A percentile compares a stretch with the other conserved stretches of the same genome.
phyloP scores from a whole-genome alignment of 2,329 filamentous ascomycete genomes.

The Periconia macrospinosa region DNA sequence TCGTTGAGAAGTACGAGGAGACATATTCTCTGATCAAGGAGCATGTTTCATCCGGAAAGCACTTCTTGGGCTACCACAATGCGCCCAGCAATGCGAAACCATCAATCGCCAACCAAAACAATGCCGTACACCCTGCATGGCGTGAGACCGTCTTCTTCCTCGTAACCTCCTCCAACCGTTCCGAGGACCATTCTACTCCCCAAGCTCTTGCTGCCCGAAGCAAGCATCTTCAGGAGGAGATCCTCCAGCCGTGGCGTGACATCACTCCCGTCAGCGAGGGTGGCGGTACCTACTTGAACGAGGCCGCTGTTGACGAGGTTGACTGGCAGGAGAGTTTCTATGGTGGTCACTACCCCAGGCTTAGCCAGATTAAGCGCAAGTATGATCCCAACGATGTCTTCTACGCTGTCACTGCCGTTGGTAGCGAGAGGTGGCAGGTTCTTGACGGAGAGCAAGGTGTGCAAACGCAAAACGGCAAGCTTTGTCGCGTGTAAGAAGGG shows the following conservation, averaged over 20 bases:
- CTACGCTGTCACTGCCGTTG: conserved; percentile 23
- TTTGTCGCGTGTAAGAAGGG: conserved; percentile 11
- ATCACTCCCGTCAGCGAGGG: conserved; percentile 12
- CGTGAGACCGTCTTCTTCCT: conserved; percentile 19
- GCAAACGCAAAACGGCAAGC: conserved; percentile 20
- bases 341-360: conserved; percentile 21
- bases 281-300: conserved; percentile 35
- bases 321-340: conserved; percentile 40
- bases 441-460: conserved; percentile 19
- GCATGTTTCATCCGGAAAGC: conserved; percentile 15
- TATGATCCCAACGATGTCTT: conserved; percentile 28
- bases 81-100: conserved; percentile 11
- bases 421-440: conserved; percentile 23
- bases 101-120: conserved; percentile 14
- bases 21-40: conserved; percentile 45
- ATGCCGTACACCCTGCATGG: conserved; percentile 22
- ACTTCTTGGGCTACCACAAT: conserved; percentile 22
- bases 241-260: conserved; percentile 17
- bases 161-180: conserved; percentile 12
- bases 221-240: conserved; percentile 12
- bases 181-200: conserved; percentile 7
- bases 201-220: conserved; percentile 11
- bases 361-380: conserved; percentile 22
- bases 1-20: conserved; percentile 27
- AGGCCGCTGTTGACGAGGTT: conserved; percentile 36